Evolutionary conservation across 495 filamentous ascomycete genomes (phyloP).

Genomic region (Podospora appendiculata): DNA sequence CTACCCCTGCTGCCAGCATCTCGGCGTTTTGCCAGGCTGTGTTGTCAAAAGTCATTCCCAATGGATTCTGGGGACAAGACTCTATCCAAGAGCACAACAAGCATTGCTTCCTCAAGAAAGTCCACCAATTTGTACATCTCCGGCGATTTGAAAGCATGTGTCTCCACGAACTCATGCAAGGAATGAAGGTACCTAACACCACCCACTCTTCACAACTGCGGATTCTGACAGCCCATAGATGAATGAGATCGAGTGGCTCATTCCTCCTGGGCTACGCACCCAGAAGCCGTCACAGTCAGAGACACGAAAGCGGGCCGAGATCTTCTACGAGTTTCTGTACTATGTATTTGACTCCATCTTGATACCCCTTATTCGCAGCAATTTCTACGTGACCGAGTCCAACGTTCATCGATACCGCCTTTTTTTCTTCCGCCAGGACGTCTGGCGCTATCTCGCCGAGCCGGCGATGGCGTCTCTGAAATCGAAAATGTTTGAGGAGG

Average conservation of each 20-base stretch:
- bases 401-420: constrained; percentile 69
- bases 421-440: constrained; percentile 92
- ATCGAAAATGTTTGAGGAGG: constrained; percentile 67
- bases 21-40: constrained; percentile 85
- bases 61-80: constrained; percentile 63
- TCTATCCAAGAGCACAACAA: constrained; percentile 49
- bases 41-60: constrained; percentile 65
- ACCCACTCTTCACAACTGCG: neutral
- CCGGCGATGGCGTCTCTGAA: constrained; percentile 65
- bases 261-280: constrained; percentile 32
- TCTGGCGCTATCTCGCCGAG: constrained; percentile 72
- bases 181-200: constrained; percentile 54
- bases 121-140: constrained; percentile 70
- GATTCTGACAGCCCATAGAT: constrained; percentile 35
- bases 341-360: constrained; percentile 88
- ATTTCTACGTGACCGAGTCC: constrained; percentile 94
- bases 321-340: constrained; percentile 81
- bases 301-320: constrained; percentile 63
- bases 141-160: constrained; percentile 75
- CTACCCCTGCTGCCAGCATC: constrained; percentile 60
- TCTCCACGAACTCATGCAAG: constrained; percentile 70
- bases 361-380: constrained; percentile 75
- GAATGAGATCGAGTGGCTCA: constrained; percentile 64
- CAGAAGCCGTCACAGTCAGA: constrained; percentile 64
- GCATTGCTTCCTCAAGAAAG: constrained; percentile 48